Evolutionary conservation across 1,139 yeast genomes (phyloP).

Genomic region (Lodderomyces margitis): DNA sequence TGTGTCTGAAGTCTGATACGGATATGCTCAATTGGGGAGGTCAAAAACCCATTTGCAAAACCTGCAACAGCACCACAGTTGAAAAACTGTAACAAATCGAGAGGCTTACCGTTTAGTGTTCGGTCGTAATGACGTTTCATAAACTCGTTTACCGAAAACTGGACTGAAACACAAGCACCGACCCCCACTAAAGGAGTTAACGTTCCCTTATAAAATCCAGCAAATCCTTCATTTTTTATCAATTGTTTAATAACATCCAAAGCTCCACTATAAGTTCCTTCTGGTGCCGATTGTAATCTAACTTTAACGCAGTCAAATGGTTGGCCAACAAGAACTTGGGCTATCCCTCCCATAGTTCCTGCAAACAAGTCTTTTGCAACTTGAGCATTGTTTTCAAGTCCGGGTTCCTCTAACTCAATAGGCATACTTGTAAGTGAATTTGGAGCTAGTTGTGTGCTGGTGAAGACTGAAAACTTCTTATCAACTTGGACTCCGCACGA

Average conservation of each 20-base stretch:
- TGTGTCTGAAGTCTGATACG: slow-evolving; percentile 91
- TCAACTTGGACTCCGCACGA: not conserved
- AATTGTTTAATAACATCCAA: slow-evolving; percentile 72
- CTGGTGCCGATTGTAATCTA: slow-evolving; percentile 80
- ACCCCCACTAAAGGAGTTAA: slow-evolving; percentile 83
- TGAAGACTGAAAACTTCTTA: not conserved
- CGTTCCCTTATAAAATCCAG: slow-evolving; percentile 88
- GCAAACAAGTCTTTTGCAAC: slow-evolving; percentile 81
- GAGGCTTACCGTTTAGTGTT: slow-evolving; percentile 38
- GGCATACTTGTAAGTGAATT: slow-evolving; percentile 26
- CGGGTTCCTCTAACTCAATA: slow-evolving; percentile 49
- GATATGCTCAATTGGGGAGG: slow-evolving; percentile 90
- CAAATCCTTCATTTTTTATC: slow-evolving; percentile 69
- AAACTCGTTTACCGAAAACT: slow-evolving; percentile 81
- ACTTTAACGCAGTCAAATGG: slow-evolving; percentile 96
- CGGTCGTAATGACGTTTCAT: slow-evolving; percentile 75
- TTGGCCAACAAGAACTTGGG: slow-evolving; percentile 94
- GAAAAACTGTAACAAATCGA: slow-evolving; percentile 61
- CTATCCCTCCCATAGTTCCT: slow-evolving; percentile 91
- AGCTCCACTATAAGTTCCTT: slow-evolving; percentile 73
- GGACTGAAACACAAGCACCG: slow-evolving; percentile 89
- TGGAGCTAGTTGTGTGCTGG: not conserved
- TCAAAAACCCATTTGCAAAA: slow-evolving; percentile 79
- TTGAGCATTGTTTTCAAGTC: slow-evolving; percentile 43
- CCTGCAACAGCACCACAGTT: slow-evolving; percentile 87